Conservation (phyloP, 1,284 basidiomycete genomes). For the Phylloporus sp. region DNA sequence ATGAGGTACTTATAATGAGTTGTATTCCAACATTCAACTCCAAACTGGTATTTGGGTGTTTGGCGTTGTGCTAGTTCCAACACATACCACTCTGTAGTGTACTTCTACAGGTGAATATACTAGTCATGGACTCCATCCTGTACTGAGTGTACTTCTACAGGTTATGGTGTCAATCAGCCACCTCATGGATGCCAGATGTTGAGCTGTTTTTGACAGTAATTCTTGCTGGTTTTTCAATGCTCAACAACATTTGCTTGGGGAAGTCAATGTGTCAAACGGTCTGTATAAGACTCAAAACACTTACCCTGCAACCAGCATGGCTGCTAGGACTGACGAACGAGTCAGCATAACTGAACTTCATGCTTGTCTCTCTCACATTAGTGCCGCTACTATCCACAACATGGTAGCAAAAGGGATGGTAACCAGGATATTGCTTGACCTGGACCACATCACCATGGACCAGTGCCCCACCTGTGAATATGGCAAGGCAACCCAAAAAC, state of each 20-base stretch:
- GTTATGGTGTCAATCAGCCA: neutral
- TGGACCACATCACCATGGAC: neutral
- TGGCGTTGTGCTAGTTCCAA: too few relatives aligned
- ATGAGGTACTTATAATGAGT: too few relatives aligned
- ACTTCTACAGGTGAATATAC: too few relatives aligned
- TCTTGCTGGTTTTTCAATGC: neutral
- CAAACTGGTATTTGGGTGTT: too few relatives aligned
- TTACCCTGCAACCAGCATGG: neutral
- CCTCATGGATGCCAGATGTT: neutral
- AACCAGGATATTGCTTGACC: neutral
- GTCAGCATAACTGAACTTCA: neutral
- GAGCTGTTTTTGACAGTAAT: neutral
- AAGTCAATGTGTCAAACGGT: neutral
- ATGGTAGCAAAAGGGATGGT: neutral
- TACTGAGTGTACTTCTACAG: too few relatives aligned
- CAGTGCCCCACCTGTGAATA: neutral
- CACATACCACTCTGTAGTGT: too few relatives aligned
- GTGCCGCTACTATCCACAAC: neutral
- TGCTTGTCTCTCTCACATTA: neutral
- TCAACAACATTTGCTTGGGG: neutral
- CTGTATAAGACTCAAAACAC: neutral
- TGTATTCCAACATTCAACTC: too few relatives aligned
- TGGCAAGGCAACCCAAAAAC: neutral
- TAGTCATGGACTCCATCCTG: too few relatives aligned
- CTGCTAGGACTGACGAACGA: neutral